These are phyloP conservation scores for Psophocarpus tetragonolobus DNA, from an alignment of 306 rosid species.

Conservation along the genomic window DNA sequence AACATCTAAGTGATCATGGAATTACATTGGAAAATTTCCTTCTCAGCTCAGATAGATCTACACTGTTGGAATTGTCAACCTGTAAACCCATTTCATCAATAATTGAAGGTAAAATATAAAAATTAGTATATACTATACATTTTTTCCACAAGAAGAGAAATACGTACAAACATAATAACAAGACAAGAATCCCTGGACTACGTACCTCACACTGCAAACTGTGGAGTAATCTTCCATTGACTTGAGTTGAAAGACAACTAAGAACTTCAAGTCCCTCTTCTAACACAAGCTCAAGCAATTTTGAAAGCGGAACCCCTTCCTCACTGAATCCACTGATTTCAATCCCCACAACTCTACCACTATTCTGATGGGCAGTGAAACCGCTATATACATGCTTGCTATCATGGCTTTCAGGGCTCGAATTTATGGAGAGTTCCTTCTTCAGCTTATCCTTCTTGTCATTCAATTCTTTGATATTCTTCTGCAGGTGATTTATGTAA, in stretches of 20 bases:
- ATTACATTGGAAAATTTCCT: constrained; percentile 45
- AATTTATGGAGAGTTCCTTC: constrained; percentile 4
- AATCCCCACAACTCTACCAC: constrained; percentile 43
- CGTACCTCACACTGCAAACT: constrained; percentile 59
- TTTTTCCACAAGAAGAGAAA: background rate
- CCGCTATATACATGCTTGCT: constrained; percentile 1
- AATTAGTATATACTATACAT: background rate
- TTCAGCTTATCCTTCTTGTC: constrained; percentile 49
- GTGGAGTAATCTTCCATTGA: constrained; percentile 56
- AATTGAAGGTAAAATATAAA: background rate
- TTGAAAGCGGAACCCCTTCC: constrained; percentile 40
- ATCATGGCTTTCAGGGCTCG: background rate
- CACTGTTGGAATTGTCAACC: constrained; percentile 40
- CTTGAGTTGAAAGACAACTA: constrained; percentile 46
- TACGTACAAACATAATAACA: background rate
- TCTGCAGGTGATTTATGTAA: constrained; percentile 54
- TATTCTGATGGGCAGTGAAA: constrained; percentile 37
- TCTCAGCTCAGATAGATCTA: constrained; percentile 48
- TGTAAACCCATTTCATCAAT: constrained; percentile 32
- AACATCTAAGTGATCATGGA: constrained; percentile 31
- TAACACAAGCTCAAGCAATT: constrained; percentile 40
- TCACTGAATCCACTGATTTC: constrained; percentile 35
- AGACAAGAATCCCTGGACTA: background rate
- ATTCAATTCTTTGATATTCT: constrained; percentile 46
- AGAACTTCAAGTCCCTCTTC: constrained; percentile 54